phyloP scores from a whole-genome alignment of 192 early-diverging fungal species.

The Mycoemilia scoparia region DNA sequence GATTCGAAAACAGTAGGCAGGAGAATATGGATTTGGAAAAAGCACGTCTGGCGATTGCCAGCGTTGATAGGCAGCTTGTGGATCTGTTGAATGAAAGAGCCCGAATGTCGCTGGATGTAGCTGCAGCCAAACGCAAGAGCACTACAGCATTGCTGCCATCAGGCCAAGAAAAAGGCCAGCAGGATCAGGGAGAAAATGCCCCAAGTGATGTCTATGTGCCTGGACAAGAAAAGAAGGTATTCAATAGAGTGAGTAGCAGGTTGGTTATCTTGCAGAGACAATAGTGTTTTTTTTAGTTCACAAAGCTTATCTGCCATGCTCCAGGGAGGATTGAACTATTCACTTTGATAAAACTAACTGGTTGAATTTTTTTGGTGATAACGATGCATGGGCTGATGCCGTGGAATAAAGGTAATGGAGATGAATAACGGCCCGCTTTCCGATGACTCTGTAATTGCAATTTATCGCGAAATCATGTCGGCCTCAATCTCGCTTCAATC shows the following conservation, averaged over 20 bases:
- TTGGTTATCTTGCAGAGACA: not conserved
- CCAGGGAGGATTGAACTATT: no score
- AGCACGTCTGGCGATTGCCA: conserved; percentile 48
- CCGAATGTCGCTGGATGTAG: conserved; percentile 58
- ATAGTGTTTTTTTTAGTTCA: no score
- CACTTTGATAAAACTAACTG: no score
- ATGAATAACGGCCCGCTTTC: conserved; percentile 67
- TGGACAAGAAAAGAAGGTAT: conserved; percentile 56
- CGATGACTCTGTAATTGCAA: conserved; percentile 43
- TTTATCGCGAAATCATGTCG: conserved; percentile 74
- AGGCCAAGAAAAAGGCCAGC: conserved; percentile 45
- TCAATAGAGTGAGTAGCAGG: conserved; percentile 46
- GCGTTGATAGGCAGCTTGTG: conserved; percentile 54
- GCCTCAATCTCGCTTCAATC: conserved; percentile 70
- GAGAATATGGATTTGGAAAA: conserved; percentile 32
- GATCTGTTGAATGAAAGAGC: conserved; percentile 69
- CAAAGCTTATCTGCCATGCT: no score
- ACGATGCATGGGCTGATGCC: no score
- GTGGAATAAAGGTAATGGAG: conserved; percentile 37
- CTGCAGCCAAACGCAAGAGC: conserved; percentile 54
- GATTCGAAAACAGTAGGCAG: not conserved
- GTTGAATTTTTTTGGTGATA: no score
- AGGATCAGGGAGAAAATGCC: conserved; percentile 18
- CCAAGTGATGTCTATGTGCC: conserved; percentile 56
- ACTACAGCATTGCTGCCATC: conserved; percentile 61